phyloP scores from a whole-genome alignment of 805 yeast species.

The Maudiozyma turicensis region DNA sequence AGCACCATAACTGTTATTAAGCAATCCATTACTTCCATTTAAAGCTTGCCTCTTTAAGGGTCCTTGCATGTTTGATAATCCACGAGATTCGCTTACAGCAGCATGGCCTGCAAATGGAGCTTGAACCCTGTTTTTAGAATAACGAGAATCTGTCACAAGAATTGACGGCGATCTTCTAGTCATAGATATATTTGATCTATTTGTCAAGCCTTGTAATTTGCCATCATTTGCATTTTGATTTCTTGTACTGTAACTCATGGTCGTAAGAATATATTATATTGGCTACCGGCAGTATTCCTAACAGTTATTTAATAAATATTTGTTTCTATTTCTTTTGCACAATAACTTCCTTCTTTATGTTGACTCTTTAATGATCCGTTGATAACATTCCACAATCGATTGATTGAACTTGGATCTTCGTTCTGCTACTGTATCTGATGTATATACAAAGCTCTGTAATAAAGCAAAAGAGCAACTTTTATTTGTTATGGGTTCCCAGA shows the following conservation, averaged over 20 bases:
- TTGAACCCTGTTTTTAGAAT: conserved; percentile 38
- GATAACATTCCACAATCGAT: too few relatives aligned
- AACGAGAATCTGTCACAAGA: conserved; percentile 81
- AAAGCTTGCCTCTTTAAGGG: background rate
- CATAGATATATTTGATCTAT: conserved; percentile 6
- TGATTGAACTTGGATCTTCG: too few relatives aligned
- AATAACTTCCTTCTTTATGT: too few relatives aligned
- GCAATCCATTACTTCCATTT: background rate
- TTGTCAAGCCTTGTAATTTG: background rate
- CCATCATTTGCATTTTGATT: background rate
- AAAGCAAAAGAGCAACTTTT: too few relatives aligned
- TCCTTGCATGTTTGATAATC: background rate
- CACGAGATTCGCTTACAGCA: conserved; percentile 11
- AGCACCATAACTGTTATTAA: background rate
- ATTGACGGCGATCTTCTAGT: conserved; percentile 87
- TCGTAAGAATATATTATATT: too few relatives aligned
- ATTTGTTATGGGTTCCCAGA: too few relatives aligned
- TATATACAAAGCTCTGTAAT: too few relatives aligned
- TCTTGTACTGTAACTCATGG: background rate
- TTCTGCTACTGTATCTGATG: too few relatives aligned
- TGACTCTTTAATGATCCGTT: too few relatives aligned
- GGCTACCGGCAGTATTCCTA: too few relatives aligned
- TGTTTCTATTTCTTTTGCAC: too few relatives aligned
- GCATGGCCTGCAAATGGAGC: conserved; percentile 76
- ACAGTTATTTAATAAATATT: too few relatives aligned